Percentiles rank a stretch among this genome's conserved stretches.
Evolutionary conservation across 768 basidiomycete genomes (phyloP).

Genomic region (Serendipita vermifera): DNA sequence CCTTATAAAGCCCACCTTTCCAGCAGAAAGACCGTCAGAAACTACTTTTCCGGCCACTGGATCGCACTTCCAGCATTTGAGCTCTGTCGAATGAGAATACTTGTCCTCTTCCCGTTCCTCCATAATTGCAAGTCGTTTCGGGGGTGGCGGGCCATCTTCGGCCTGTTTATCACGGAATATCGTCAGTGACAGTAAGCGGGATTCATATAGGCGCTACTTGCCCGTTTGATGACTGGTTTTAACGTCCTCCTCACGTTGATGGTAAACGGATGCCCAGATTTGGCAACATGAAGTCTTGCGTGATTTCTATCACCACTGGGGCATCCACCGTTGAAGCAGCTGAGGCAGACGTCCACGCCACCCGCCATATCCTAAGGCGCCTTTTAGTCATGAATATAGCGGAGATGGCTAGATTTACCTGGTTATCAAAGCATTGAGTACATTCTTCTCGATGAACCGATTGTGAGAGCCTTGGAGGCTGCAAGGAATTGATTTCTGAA

Average conservation of each 20-base stretch:
- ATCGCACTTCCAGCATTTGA: constrained; percentile 73
- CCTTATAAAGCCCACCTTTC: constrained; percentile 25
- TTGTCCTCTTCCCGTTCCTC: constrained; percentile 84
- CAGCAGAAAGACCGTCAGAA: constrained; percentile 19
- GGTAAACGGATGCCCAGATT: constrained; percentile 60
- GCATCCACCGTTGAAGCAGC: constrained; percentile 93
- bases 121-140: constrained; percentile 80
- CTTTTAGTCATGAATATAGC: background rate
- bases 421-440: constrained; percentile 92
- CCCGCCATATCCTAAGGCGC: constrained; percentile 46
- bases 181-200: background rate
- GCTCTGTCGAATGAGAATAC: constrained; percentile 49
- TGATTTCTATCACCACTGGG: constrained; percentile 50
- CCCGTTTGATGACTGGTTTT: constrained; percentile 52
- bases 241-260: constrained; percentile 66
- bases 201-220: constrained; percentile 36
- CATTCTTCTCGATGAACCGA: constrained; percentile 86
- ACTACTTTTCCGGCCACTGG: constrained; percentile 19
- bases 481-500: constrained; percentile 34
- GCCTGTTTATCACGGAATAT: constrained; percentile 30
- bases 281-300: constrained; percentile 54
- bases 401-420: constrained; percentile 34
- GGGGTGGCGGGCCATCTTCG: constrained; percentile 56
- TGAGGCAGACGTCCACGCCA: constrained; percentile 81
- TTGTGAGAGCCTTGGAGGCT: constrained; percentile 50